Evolutionary conservation across 2,329 filamentous ascomycete genomes (phyloP).

Genomic region (Stachybotrys chlorohalonatus): DNA sequence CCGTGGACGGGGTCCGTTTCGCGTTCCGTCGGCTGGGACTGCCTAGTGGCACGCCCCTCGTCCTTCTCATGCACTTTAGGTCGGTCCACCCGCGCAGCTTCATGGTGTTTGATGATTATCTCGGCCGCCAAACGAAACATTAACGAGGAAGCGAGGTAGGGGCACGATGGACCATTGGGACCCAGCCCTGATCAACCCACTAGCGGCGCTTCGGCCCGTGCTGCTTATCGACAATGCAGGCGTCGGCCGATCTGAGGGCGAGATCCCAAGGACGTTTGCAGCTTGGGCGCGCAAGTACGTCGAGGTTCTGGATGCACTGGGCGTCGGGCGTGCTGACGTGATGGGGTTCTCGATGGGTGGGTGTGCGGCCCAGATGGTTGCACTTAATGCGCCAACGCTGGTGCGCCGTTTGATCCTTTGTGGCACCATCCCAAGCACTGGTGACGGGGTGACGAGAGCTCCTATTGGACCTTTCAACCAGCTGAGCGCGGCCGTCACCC

Average conservation of each 20-base stretch:
- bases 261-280: slow-evolving; percentile 23
- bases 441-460: slow-evolving; percentile 21
- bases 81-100: slow-evolving; percentile 4
- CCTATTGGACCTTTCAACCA: slow-evolving; percentile 21
- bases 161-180: slow-evolving; percentile 32
- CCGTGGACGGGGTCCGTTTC: slow-evolving; percentile 19
- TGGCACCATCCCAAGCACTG: slow-evolving; percentile 31
- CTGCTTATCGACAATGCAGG: slow-evolving; percentile 39
- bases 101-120: background rate
- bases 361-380: slow-evolving; percentile 33
- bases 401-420: slow-evolving; percentile 33
- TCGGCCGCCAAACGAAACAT: background rate
- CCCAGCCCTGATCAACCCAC: slow-evolving; percentile 32
- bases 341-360: slow-evolving; percentile 44
- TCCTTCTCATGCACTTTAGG: slow-evolving; percentile 22
- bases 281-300: slow-evolving; percentile 23
- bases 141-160: slow-evolving; percentile 6
- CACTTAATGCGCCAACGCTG: slow-evolving; percentile 25
- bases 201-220: slow-evolving; percentile 30
- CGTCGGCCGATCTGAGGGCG: slow-evolving; percentile 33
- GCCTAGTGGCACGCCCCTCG: slow-evolving; percentile 19
- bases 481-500: slow-evolving; percentile 19
- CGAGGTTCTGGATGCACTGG: slow-evolving; percentile 25
- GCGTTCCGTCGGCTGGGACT: slow-evolving; percentile 21
- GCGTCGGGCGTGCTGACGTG: slow-evolving; percentile 30